Base-by-base conservation (phyloP, 179 eudicot species). In the Silene coronaria region DNA sequence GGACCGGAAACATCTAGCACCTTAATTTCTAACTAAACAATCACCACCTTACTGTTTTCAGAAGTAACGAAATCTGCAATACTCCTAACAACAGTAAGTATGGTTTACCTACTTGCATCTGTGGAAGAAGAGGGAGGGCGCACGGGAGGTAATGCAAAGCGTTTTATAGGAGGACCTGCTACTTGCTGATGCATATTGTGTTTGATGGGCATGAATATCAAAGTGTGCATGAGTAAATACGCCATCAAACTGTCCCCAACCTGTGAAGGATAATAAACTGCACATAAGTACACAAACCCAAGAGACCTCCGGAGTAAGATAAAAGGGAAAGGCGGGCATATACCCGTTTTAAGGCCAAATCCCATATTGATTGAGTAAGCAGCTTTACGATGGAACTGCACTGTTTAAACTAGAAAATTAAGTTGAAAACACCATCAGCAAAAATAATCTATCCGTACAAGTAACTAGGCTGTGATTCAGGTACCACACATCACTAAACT, bases 201-300 rank as follows among this genome's bases (percentile, higher is more conserved):
- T 51, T 80, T 82, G 58, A 86, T 81, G 42, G 91, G 91, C 83
- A 95, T 76, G 85, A 95, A 95, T 67, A 95, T 84, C 70, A 82
- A 82, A 16, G 90, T 76, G 72, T 89, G 72, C 85, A 70, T 81
- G 69, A 95, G 85, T 69, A 95, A 81, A 85, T 91, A 82, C 65
- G 73, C 45, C 95, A 95, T 89, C 69, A 89, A 61, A 84, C 75
- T 84, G 80, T 95, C 97, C 71, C 97, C 97, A 78, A 88, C 83
- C 99, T 95, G 90, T 73, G 74, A 9, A 66, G 28, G 28, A 36
- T 67, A 27, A 62, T 36, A 13, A 61, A 12, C 42, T 5, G 58
- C 12, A 45, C n/a, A 10, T 11, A 67, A 28, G 17, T 7, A 26
- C 21, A 75, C 69, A 53, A 66, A 67, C 63, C 53, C 70, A 38